Base-by-base conservation (phyloP, 345 rosid genomes). In the Nasturtium officinale region DNA sequence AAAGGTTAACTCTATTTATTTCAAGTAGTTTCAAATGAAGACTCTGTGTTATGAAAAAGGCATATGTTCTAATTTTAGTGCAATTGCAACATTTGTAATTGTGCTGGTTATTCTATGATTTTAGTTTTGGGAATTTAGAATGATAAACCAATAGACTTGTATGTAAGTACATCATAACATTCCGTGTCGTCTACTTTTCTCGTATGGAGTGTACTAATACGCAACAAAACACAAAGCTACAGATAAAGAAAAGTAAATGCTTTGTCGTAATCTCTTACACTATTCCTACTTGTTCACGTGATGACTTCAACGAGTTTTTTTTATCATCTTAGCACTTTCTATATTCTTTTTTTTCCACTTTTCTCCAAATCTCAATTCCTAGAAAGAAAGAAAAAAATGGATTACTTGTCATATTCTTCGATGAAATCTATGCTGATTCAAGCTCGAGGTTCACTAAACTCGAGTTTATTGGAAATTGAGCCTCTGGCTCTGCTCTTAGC, bases 401-500 rank as follows among this genome's bases (percentile, higher is more conserved):
- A 81, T 69, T 29, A 3, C 38, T 54, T 75, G 9, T 68, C 77
- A 25, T 73, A 55, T 57, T 33, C 79, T 32, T 76, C 77, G 45
- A 65, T 75, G 55, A 74, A 64, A 63, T 67, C 80, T 4, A 59
- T 60, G 54, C 16, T 85, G 75, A 60, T 64, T 71, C 74, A 69
- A 32, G 69, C 70, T 40, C 81, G 92, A 83, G 84, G 57, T 57
- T 76, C 75, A 17, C 82, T 89, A 29, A 95, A 95, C 81, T 82
- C 84, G 2, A 81, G 71, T 61, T 77, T 92, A 55, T 84, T 92
- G 6, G 79, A 82, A 30, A 84, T 79, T 81, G 98, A 96, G 77
- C 99, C 98, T 50, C 72, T 90, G 61, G 72, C 67, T 65, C 82
- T 96, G 64, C 69, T 96, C 25, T 42, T 89, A 21, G 81, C 81